Conservation (phyloP, 169 alveolate genomes). For the Plasmodium inui region DNA sequence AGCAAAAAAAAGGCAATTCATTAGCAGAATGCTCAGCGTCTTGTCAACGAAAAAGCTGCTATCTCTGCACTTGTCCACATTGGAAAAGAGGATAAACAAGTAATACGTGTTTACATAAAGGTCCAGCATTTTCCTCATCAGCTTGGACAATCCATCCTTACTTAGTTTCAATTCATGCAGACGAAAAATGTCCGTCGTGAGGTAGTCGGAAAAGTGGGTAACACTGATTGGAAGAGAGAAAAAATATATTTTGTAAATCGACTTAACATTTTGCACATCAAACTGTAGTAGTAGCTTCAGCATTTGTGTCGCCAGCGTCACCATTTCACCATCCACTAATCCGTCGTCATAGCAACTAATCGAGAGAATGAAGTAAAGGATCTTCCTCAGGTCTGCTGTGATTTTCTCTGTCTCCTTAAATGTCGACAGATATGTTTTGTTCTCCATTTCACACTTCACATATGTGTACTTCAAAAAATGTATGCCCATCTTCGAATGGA, state of each 20-base stretch:
- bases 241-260: constrained; percentile 12
- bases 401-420: background rate
- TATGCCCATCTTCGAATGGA: constrained; percentile 6
- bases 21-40: background rate
- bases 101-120: constrained; percentile 42
- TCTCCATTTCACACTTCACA: background rate
- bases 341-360: background rate
- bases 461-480: constrained; percentile 8
- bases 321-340: background rate
- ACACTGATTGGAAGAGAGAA: constrained; percentile 8
- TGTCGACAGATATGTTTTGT: background rate
- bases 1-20: constrained; percentile 8
- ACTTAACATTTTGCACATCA: background rate
- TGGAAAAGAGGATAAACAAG: constrained; percentile 40
- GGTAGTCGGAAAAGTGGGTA: constrained; percentile 10
- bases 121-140: constrained; percentile 27
- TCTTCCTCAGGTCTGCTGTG: background rate
- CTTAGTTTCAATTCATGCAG: background rate
- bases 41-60: constrained; percentile 1
- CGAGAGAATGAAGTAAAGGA: constrained; percentile 22
- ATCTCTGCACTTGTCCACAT: constrained; percentile 20
- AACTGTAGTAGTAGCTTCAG: background rate
- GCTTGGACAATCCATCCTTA: background rate
- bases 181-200: background rate
- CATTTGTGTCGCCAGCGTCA: background rate